These are phyloP conservation scores for Wickerhamomyces chaumierensis DNA, from an alignment of 805 yeast genomes.

Conservation along the genomic window DNA sequence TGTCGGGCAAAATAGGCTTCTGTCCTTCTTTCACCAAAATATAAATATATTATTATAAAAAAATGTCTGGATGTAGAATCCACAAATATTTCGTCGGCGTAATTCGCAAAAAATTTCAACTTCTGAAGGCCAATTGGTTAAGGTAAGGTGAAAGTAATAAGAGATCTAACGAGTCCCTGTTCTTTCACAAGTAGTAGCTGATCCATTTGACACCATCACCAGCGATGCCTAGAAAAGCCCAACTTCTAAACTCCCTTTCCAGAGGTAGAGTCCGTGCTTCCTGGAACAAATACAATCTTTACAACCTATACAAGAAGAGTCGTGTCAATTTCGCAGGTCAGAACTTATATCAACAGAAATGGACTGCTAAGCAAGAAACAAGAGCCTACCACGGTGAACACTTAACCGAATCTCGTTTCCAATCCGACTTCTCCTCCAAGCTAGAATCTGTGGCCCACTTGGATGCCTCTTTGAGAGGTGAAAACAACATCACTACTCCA, in stretches of 20 bases:
- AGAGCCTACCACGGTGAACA: conserved; percentile 95
- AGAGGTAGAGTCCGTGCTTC: conserved; percentile 78
- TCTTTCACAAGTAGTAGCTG: too few species aligned
- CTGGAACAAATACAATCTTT: conserved; percentile 84
- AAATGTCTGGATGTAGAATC: conserved; percentile 4
- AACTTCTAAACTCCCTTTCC: conserved; percentile 41
- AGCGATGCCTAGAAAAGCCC: conserved; percentile 53
- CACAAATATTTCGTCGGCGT: background rate
- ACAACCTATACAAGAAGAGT: conserved; percentile 73
- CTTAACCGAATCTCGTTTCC: conserved; percentile 75
- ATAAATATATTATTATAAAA: background rate
- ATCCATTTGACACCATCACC: background rate
- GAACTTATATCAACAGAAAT: conserved; percentile 85
- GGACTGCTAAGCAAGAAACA: conserved; percentile 84
- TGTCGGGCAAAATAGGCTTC: too few species aligned
- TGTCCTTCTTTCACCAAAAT: too few species aligned
- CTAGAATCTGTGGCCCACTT: conserved; percentile 81
- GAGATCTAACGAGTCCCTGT: too few species aligned
- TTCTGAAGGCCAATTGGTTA: background rate
- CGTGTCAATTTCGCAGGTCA: conserved; percentile 40
- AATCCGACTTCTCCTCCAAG: conserved; percentile 52
- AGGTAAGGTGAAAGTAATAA: background rate
- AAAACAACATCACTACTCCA: conserved; percentile 54
- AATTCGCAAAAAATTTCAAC: background rate
- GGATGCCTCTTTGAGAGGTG: conserved; percentile 67